Evolutionary conservation across 2,329 filamentous ascomycete genomes (phyloP).

Genomic region (Fusarium sp.): DNA sequence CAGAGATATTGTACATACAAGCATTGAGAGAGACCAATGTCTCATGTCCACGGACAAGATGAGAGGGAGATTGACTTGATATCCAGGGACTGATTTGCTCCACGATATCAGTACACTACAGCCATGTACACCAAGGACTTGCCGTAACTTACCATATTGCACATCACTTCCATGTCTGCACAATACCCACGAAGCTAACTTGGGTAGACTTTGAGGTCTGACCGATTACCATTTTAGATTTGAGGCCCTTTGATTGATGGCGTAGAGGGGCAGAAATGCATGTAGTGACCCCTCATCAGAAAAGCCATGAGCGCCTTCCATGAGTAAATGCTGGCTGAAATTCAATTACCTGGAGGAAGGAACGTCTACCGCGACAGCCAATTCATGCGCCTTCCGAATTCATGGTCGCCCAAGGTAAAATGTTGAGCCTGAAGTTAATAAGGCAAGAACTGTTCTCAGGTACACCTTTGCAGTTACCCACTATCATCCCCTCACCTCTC

Average conservation of each 20-base stretch:
- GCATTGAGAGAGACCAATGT: background rate
- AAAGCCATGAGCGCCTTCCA: background rate
- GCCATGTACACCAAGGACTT: background rate
- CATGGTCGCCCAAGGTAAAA: background rate
- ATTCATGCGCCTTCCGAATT: constrained; percentile 8
- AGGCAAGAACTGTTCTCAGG: background rate
- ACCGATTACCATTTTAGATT: constrained; percentile 22
- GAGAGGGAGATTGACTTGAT: background rate
- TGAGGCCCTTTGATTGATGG: constrained; percentile 17
- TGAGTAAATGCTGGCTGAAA: background rate
- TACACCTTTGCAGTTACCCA: background rate
- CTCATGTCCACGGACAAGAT: background rate
- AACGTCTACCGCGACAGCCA: background rate
- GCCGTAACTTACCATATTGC: background rate
- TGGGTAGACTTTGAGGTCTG: constrained; percentile 8
- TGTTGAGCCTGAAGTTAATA: background rate
- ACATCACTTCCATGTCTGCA: background rate
- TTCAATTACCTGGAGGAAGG: background rate
- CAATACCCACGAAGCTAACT: background rate
- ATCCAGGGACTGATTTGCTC: background rate
- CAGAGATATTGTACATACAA: constrained; percentile 4
- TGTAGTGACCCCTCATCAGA: background rate
- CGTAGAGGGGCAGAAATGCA: background rate
- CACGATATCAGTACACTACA: background rate
- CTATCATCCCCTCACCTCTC: background rate